Base-by-base conservation (phyloP, 2,329 filamentous ascomycete species). In the Xylariaceae sp. region DNA sequence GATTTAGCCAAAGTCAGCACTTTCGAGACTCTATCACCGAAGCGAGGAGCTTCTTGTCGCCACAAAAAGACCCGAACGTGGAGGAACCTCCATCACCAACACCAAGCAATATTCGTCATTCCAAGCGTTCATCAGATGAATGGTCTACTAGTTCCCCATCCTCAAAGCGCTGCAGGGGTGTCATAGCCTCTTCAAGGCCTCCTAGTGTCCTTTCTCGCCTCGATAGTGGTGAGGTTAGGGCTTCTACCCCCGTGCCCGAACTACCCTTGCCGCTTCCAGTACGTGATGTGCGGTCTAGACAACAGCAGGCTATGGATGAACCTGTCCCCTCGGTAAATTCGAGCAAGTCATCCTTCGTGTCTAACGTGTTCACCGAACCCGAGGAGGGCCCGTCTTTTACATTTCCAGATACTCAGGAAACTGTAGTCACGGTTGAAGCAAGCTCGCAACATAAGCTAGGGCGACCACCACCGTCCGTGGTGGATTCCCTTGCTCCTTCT, bases 321-420 rank as follows among this genome's bases (percentile, higher is more conserved):
- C 46, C 67, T 65, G 19, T 53, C 14, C 9, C 51, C 2, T 75
- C 75, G 6, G 64, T 62, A 12, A 73, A 67, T 29, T 72, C 71
- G 3, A 76, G 72, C 50, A 71, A 58, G 31, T 57, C 61, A 2
- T 76, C 75, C 0, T 61, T 74, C 23, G 65, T 58, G 2, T 67
- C 72, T 0, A 67, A 58, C 4, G 59, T 75, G 19, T 79, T 77
- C 49, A 76, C 74, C 9, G 59, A 67, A n/a, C 24, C 53, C 16
- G 60, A 56, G n/a, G n/a, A n/a, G 14, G 54, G 61, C 1, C 44
- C n/a, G 12, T 62, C 67, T 31, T 14, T 19, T 2, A 49, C 36
- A 9, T 58, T 58, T 0, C 57, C 62, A 3, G 36, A 45, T 19
- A 63, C 67, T 8, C 69, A 71, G 39, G 68, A 69, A 11, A 76